phyloP scores from a whole-genome alignment of 2,329 filamentous ascomycete species.

The Eutypa lata region DNA sequence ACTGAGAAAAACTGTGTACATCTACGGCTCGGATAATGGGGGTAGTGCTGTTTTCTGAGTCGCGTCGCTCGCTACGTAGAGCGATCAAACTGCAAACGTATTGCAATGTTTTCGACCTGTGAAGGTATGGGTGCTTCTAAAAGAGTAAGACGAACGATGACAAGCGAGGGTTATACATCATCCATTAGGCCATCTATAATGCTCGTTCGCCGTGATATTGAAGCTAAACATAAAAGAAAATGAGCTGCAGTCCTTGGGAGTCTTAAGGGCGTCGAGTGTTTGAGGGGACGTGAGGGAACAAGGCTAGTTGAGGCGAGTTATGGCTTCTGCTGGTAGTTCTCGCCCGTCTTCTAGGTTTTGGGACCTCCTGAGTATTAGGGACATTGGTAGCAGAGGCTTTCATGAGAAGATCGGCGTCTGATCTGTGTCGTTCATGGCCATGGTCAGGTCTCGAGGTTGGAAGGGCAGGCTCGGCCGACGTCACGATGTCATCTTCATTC shows the following conservation, averaged over 20 bases:
- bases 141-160: too few relatives aligned
- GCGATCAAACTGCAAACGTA: too few relatives aligned
- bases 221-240: neutral
- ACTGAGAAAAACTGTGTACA: constrained; percentile 1
- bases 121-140: too few relatives aligned
- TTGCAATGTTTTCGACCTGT: too few relatives aligned
- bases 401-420: constrained; percentile 25
- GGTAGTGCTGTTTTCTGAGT: neutral
- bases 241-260: neutral
- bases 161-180: too few relatives aligned
- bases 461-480: constrained; percentile 4
- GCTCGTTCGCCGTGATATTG: constrained; percentile 3
- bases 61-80: too few relatives aligned
- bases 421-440: constrained; percentile 24
- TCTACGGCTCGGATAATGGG: neutral
- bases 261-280: neutral
- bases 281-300: constrained; percentile 24
- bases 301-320: constrained; percentile 24
- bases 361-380: constrained; percentile 11
- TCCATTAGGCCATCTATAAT: too few relatives aligned
- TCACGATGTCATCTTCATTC: constrained; percentile 6
- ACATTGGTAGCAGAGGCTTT: constrained; percentile 10
- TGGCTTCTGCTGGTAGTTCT: constrained; percentile 30
- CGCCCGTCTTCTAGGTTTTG: constrained; percentile 27
- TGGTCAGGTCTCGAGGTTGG: constrained; percentile 6